A percentile compares a stretch with the other conserved stretches of the same genome.
These are phyloP conservation scores for Drechmeria coniospora DNA, from an alignment of 2,329 filamentous ascomycete species.

Conservation along the genomic window DNA sequence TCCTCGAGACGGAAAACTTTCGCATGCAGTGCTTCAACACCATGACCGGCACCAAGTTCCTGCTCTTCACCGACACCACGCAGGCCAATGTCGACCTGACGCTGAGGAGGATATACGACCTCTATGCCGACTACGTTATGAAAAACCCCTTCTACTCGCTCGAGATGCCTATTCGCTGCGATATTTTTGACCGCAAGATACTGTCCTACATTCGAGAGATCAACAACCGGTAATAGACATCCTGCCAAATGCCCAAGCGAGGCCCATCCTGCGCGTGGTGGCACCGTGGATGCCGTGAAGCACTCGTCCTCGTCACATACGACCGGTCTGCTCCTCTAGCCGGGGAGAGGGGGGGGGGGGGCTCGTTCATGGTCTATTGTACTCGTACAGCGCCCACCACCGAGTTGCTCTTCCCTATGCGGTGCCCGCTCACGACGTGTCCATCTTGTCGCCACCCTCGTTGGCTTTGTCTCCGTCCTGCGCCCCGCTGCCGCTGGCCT, in stretches of 20 bases:
- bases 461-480: constrained; percentile 28
- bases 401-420: constrained; percentile 3
- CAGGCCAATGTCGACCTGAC: constrained; percentile 78
- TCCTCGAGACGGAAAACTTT: constrained; percentile 87
- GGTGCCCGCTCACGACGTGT: constrained; percentile 48
- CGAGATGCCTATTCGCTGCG: constrained; percentile 93
- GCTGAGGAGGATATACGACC: constrained; percentile 74
- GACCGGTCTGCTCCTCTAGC: too few species aligned
- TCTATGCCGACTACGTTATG: constrained; percentile 96
- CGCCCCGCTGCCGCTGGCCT: constrained; percentile 28
- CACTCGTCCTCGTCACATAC: too few species aligned
- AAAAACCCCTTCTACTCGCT: constrained; percentile 98
- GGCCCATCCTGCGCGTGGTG: too few species aligned
- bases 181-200: constrained; percentile 82
- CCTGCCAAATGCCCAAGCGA: too few species aligned
- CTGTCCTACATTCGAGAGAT: constrained; percentile 64
- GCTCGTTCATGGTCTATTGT: too few species aligned
- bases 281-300: neutral
- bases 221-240: constrained; percentile 38
- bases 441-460: constrained; percentile 65
- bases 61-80: constrained; percentile 82
- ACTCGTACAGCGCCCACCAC: constrained; percentile 19
- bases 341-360: too few species aligned
- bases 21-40: constrained; percentile 93
- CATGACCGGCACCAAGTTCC: constrained; percentile 84